Base-by-base conservation (phyloP, 371 early-diverging fungal species). In the Mucor racemosus region DNA sequence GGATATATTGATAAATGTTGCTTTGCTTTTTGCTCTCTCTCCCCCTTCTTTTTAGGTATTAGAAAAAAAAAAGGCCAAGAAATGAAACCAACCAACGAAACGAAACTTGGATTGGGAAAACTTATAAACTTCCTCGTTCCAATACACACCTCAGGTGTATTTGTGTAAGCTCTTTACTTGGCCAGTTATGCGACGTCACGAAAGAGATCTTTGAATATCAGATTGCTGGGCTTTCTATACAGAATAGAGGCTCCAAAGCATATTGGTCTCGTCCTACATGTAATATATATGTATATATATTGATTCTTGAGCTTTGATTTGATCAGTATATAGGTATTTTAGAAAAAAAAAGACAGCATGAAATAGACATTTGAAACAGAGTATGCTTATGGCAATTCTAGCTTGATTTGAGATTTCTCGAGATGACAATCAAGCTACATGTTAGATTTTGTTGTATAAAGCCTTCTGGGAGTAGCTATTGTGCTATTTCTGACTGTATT, bases 131-230 rank as follows among this genome's bases (percentile, higher is more conserved):
- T 42, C 42, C 42, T 44, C 44, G 17, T 17, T 44, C 17, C 26
- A 26, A 17, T 17, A 15, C 42, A 42, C 42, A 44, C 17, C 44
- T 44, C 17, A 44, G 44, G 44, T 44, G 8, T 17, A 44, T 44
- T 44, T 44, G 44, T 44, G 44, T 44, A 44, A 44, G 44, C 17
- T n/a, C 44, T 44, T 15, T 44, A n/a, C 17, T 44, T 26, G 26
- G 26, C 26, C 26, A 26, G 26, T 44, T 44, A 44, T 7, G 17
- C 44, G 17, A 44, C 44, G 44, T 44, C 44, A 44, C 44, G 44
- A 9, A n/a, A 44, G 44, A 44, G 44, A 44, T 44, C 44, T 44
- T 44, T 44, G n/a, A 44, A 44, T n/a, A 44, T 44, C 44, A 44
- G 44, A n/a, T 44, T 6, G 8, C 17, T 44, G 15, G 44, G 44